Evolutionary conservation across 768 basidiomycete species (phyloP).

Genomic region (Candolleomyces eurysporus): DNA sequence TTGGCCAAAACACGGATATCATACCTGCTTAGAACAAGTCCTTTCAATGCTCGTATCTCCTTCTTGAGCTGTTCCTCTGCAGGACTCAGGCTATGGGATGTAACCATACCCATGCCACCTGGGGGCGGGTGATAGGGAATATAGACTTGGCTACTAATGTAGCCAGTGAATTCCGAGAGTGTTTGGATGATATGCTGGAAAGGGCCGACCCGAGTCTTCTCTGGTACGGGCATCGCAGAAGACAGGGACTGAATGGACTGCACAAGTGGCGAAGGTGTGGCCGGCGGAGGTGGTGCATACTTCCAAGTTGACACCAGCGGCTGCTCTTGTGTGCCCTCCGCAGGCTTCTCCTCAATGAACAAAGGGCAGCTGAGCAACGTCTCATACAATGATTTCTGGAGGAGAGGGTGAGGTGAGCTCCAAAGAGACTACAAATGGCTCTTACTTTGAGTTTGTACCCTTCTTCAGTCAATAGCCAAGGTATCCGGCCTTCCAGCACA

Average conservation of each 20-base stretch:
- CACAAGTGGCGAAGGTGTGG: conserved; percentile 35
- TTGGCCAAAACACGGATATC: conserved; percentile 16
- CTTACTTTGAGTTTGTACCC: conserved; percentile 56
- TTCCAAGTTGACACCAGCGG: conserved; percentile 32
- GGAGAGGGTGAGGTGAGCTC: neutral
- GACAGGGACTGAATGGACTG: conserved; percentile 35
- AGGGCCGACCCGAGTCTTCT: conserved; percentile 30
- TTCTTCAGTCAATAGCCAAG: conserved; percentile 54
- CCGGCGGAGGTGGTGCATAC: conserved; percentile 31
- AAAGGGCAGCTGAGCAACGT: conserved; percentile 51
- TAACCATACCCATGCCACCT: conserved; percentile 25
- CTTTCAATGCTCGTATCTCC: conserved; percentile 77
- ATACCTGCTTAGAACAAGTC: conserved; percentile 73
- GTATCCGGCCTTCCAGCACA: conserved; percentile 53
- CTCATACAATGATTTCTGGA: conserved; percentile 56
- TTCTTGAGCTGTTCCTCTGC: conserved; percentile 69
- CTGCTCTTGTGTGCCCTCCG: conserved; percentile 18
- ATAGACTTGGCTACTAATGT: conserved; percentile 75
- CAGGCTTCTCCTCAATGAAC: conserved; percentile 39
- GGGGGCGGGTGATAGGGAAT: conserved; percentile 39
- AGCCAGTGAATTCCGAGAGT: conserved; percentile 74
- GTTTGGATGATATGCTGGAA: conserved; percentile 64
- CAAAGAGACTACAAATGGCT: neutral
- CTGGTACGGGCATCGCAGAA: conserved; percentile 33
- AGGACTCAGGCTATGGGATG: conserved; percentile 26